Evolutionary conservation across 768 basidiomycete genomes (phyloP).

Genomic region (Galerina sulciceps): DNA sequence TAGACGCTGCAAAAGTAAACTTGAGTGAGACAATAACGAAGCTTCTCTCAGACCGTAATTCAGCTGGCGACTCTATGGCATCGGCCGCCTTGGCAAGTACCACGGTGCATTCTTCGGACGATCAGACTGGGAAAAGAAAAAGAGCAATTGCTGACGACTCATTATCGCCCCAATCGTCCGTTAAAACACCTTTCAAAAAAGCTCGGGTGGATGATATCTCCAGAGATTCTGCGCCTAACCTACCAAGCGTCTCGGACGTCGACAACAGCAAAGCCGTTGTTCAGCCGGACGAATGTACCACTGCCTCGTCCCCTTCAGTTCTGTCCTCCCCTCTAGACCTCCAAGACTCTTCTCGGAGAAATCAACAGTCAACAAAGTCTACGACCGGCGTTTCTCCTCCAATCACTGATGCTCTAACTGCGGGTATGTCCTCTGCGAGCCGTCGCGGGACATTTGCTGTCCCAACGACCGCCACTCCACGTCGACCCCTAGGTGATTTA

Average conservation of each 20-base stretch:
- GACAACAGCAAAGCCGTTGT: not conserved
- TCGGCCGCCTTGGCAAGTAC: not conserved
- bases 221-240: not conserved
- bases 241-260: not conserved
- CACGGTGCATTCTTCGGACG: not conserved
- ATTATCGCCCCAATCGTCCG: slow-evolving; percentile 1
- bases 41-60: not conserved
- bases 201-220: not conserved
- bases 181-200: not conserved
- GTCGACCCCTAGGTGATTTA: slow-evolving; percentile 15
- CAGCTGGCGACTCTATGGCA: not conserved
- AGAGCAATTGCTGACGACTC: not conserved
- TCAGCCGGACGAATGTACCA: too few species aligned
- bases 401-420: not conserved
- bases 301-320: too few species aligned
- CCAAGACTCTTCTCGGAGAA: not conserved
- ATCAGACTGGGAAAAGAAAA: slow-evolving; percentile 11
- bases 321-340: not conserved
- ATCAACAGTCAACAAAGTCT: not conserved
- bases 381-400: slow-evolving; percentile 4
- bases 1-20: slow-evolving; percentile 44
- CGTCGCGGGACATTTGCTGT: not conserved
- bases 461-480: slow-evolving; percentile 16
- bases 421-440: not conserved
- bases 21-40: slow-evolving; percentile 32